Evolutionary conservation across 2,329 filamentous ascomycete genomes (phyloP), one percentile per base, ranked within the genome.

Genomic region (Atkinsonella texensis): DNA sequence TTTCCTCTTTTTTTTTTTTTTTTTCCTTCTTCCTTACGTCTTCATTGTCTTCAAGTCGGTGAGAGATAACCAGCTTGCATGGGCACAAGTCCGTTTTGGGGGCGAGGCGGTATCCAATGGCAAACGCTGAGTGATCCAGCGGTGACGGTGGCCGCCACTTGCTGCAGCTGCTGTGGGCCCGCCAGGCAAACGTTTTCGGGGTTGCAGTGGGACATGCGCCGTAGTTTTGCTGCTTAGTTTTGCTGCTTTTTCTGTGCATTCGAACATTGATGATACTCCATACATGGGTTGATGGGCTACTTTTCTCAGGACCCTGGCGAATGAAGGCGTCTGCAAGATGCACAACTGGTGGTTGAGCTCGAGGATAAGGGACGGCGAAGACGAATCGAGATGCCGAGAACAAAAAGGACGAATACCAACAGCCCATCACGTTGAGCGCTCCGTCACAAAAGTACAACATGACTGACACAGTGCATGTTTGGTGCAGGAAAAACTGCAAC

Each of bases 71-170:
- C 28, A 8, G 28, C 28, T 28, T 28, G 28, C 28, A 28, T 28
- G 28, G 7, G 28, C 28, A 28, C 28, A 28, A 28, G 28, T 28
- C 28, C 7, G 28, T 32, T 44, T 39, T 32, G 42, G 43, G 43
- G 47, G 35, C 33, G 18, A 35, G 53, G 54, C 54, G 56, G 55
- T 53, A 51, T 43, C 56, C 57, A 59, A 53, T 54, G 52, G 40
- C 52, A 55, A 49, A 50, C 47, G 41, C 49, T 39, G 48, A 51
- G 50, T 49, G 35, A 57, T 50, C 49, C 49, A 53, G 56, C 56
- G 56, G 56, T 58, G 56, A 58, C 56, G 50, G 52, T 52, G 52
- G 52, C 32, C 48, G 41, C 33, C 35, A 15, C 40, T 41, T 49
- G 49, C 31, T 51, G 48, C 40, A 41, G 39, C 45, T 49, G 48